Evolutionary conservation across 192 early-diverging fungal species (phyloP), one percentile per base, ranked within the genome.

Genomic region (Backusella psychrophila): DNA sequence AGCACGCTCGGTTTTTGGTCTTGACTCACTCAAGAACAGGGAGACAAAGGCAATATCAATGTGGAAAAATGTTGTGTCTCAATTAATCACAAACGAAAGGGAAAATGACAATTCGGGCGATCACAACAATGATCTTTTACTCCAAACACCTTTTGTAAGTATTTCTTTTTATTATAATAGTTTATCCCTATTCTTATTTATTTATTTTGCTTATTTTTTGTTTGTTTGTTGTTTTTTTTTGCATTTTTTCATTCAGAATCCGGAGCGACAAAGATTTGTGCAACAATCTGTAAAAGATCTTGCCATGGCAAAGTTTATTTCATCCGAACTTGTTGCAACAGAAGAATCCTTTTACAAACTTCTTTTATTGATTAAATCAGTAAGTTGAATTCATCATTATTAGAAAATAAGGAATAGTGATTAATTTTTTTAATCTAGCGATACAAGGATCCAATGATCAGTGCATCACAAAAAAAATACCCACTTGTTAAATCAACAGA

Each of bases 391-490:
- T 14, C 17, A 63, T 31, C 66, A 26, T 7, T 14, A 66, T 15
- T 3, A 35, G 35, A 15, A 23, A 23, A 59, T 26, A 59, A n/a
- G 5, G 42, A 44, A 44, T 56, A 19, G 53, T 59, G n/a, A 59
- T 23, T 23, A 59, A 46, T 8, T 42, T 33, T 17, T 49, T 15
- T 33, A 19, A 35, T 63, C 15, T 67, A 84, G 83, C 69, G 63
- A 19, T 82, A 82, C 26, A 84, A 81, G 83, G 73, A 81, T 39
- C 80, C 80, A 44, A 77, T 78, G 52, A 42, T 81, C 7, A 42
- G 77, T 9, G 74, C 83, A n/a, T 75, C 83, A 5, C 71, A 74
- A 74, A n/a, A 52, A 44, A 66, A 78, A 31, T 35, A 69, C 31
- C 77, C 83, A 35, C 69, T 81, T 26, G 66, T 84, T 4, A 81